phyloP scores from a whole-genome alignment of 2,329 filamentous ascomycete species.

The Xylaria sp. region DNA sequence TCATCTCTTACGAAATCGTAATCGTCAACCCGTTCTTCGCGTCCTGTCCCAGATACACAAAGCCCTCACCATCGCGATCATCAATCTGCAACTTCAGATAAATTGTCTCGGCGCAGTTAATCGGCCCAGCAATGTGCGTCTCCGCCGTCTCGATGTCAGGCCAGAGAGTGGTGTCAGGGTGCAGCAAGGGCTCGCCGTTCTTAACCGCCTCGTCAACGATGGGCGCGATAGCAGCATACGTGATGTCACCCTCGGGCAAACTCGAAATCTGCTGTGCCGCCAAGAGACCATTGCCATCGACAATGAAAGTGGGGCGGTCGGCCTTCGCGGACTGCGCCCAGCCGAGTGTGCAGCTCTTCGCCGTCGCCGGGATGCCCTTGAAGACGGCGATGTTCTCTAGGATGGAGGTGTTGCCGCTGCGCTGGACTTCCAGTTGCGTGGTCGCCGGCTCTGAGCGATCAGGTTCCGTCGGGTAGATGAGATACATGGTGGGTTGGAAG shows the following conservation, averaged over 20 bases:
- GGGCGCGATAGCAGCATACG: slow-evolving; percentile 23
- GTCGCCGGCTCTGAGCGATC: slow-evolving; percentile 12
- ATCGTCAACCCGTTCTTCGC: slow-evolving; percentile 27
- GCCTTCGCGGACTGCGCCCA: slow-evolving; percentile 35
- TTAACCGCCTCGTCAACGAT: slow-evolving; percentile 19
- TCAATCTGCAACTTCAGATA: slow-evolving; percentile 28
- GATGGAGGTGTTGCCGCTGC: slow-evolving; percentile 16
- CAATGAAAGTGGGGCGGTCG: slow-evolving; percentile 35
- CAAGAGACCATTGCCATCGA: slow-evolving; percentile 29
- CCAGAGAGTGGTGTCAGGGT: slow-evolving; percentile 32
- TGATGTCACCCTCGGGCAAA: slow-evolving; percentile 16
- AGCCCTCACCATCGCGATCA: slow-evolving; percentile 20
- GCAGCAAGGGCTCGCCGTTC: slow-evolving; percentile 10
- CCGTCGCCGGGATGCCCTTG: slow-evolving; percentile 28
- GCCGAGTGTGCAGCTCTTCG: slow-evolving; percentile 27
- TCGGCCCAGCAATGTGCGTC: slow-evolving; percentile 21
- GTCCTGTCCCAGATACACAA: slow-evolving; percentile 32
- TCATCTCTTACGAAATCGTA: background rate
- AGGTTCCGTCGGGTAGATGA: slow-evolving; percentile 18
- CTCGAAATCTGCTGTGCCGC: slow-evolving; percentile 23
- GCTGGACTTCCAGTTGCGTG: slow-evolving; percentile 13
- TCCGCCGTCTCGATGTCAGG: slow-evolving; percentile 11
- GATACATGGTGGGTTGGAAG: slow-evolving; percentile 25
- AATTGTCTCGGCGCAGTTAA: slow-evolving; percentile 28
- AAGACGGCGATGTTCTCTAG: slow-evolving; percentile 33